Evolutionary conservation across 345 rosid species (phyloP).

Genomic region (Corchorus capsularis): DNA sequence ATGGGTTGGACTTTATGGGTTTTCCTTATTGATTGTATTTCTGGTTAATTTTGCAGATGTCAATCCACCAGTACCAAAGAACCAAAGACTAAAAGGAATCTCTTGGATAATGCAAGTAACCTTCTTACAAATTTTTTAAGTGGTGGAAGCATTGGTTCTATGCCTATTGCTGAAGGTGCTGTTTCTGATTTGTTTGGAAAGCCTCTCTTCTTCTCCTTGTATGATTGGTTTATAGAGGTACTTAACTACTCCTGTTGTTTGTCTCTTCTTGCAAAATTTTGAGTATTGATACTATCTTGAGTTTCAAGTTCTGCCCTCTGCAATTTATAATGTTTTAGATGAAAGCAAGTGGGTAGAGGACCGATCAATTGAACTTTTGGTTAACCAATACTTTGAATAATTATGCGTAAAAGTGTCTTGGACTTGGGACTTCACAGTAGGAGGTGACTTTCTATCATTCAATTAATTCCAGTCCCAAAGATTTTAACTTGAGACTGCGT

Average conservation of each 20-base stretch:
- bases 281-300: background rate
- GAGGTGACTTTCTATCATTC: background rate
- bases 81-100: slow-evolving; percentile 54
- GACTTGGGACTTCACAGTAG: background rate
- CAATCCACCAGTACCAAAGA: slow-evolving; percentile 59
- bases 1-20: background rate
- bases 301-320: background rate
- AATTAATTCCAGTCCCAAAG: background rate
- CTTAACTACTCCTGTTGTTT: background rate
- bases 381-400: background rate
- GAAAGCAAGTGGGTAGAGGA: background rate
- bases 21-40: background rate
- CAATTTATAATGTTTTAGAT: background rate
- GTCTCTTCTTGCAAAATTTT: background rate
- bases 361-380: slow-evolving; percentile 12
- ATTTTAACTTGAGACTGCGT: background rate
- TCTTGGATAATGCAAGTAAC: slow-evolving; percentile 86
- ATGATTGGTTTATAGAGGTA: slow-evolving; percentile 95
- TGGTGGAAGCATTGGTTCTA: slow-evolving; percentile 75
- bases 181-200: slow-evolving; percentile 87
- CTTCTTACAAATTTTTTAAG: slow-evolving; percentile 76
- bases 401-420: background rate
- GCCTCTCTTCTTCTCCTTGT: slow-evolving; percentile 82
- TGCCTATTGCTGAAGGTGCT: slow-evolving; percentile 93
- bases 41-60: slow-evolving; percentile 48